phyloP scores from a whole-genome alignment of 2,329 filamentous ascomycete species.

The Aureobasidium melanogenum region DNA sequence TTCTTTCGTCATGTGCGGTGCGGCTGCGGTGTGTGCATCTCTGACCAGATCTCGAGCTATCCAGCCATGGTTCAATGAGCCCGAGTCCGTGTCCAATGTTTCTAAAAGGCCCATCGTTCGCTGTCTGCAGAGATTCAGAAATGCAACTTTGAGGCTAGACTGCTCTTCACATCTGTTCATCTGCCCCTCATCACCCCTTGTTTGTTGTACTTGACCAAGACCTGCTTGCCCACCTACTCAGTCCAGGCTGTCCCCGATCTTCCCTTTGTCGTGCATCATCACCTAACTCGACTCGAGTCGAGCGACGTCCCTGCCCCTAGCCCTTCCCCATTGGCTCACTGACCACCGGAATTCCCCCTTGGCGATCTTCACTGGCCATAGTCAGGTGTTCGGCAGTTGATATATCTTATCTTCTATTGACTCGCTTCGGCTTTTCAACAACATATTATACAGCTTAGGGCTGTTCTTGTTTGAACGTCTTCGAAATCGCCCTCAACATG shows the following conservation, averaged over 20 bases:
- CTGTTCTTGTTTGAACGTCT: background rate
- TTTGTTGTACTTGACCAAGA: background rate
- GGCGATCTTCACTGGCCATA: slow-evolving; percentile 7
- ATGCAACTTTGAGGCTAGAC: slow-evolving; percentile 1
- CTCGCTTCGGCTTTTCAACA: background rate
- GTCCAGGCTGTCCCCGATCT: slow-evolving; percentile 1
- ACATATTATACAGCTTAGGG: background rate
- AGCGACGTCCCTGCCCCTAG: background rate
- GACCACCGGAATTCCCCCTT: slow-evolving; percentile 1
- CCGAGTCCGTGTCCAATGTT: slow-evolving; percentile 11
- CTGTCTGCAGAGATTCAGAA: slow-evolving; percentile 6
- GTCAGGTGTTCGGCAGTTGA: slow-evolving; percentile 2
- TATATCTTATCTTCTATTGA: background rate
- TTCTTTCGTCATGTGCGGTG: slow-evolving; percentile 12
- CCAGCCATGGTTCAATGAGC: slow-evolving; percentile 7
- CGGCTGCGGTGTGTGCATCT: slow-evolving; percentile 10
- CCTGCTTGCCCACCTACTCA: background rate
- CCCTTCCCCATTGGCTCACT: background rate
- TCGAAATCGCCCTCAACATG: slow-evolving; percentile 10
- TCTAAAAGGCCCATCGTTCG: slow-evolving; percentile 10
- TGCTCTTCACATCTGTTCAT: background rate
- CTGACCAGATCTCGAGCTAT: slow-evolving; percentile 9
- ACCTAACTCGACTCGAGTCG: slow-evolving; percentile 6
- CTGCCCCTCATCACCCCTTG: background rate
- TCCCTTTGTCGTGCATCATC: slow-evolving; percentile 2